Evolutionary conservation across 805 yeast genomes (phyloP).

Genomic region (Saccharomycopsis fermentans): DNA sequence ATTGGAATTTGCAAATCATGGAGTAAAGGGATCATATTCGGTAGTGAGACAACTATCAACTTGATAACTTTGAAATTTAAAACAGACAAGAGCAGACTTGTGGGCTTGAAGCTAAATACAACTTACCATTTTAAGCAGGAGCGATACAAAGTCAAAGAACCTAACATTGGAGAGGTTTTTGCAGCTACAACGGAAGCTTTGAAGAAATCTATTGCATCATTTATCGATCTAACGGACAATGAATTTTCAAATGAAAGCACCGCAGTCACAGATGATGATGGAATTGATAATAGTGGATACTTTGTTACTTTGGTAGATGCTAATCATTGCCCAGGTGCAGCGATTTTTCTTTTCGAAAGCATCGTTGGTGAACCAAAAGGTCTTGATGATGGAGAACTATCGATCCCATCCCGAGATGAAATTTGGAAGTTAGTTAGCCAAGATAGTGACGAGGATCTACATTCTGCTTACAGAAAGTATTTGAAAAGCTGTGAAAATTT

Average conservation of each 20-base stretch:
- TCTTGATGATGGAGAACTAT: neutral
- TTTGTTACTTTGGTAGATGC: conserved; percentile 67
- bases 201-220: neutral
- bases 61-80: conserved; percentile 46
- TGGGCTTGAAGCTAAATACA: conserved; percentile 34
- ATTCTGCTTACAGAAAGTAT: conserved; percentile 2
- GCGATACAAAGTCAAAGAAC: conserved; percentile 20
- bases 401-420: neutral
- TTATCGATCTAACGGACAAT: neutral
- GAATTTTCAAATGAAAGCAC: neutral
- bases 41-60: conserved; percentile 59
- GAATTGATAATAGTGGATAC: conserved; percentile 28
- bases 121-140: conserved; percentile 19
- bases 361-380: neutral
- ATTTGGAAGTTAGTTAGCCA: neutral
- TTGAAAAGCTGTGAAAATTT: conserved; percentile 20
- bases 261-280: neutral
- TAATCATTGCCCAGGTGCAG: conserved; percentile 96
- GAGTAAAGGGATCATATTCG: conserved; percentile 62
- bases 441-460: neutral
- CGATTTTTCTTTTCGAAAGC: conserved; percentile 52
- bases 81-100: conserved; percentile 35
- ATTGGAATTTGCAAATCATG: conserved; percentile 75
- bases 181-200: neutral
- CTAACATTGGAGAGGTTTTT: neutral